These are phyloP conservation scores for Tolypocladium sp. DNA, from an alignment of 2,329 filamentous ascomycete species.

Conservation along the genomic window DNA sequence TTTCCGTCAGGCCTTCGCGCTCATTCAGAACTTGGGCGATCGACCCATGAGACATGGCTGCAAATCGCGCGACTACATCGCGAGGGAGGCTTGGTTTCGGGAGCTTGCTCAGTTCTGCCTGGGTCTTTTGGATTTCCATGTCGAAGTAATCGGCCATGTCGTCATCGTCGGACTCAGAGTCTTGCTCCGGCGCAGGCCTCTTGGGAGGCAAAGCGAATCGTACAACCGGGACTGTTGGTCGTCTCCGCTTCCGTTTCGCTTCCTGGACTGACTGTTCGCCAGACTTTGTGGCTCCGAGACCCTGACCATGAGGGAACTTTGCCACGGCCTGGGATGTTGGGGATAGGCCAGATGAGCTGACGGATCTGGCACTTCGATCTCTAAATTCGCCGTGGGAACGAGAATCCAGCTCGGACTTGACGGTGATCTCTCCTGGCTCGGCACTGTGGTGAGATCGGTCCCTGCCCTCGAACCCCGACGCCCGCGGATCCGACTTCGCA, in stretches of 20 bases:
- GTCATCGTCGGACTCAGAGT: slow-evolving; percentile 45
- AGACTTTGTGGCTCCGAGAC: not conserved
- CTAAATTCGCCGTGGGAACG: slow-evolving; percentile 14
- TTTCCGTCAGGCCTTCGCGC: slow-evolving; percentile 29
- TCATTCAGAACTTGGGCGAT: slow-evolving; percentile 38
- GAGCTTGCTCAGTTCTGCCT: slow-evolving; percentile 38
- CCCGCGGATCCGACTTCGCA: slow-evolving; percentile 34
- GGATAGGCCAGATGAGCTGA: not conserved
- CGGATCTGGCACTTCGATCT: not conserved
- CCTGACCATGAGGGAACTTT: not conserved
- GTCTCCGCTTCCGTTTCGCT: slow-evolving; percentile 15
- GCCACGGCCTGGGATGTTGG: not conserved
- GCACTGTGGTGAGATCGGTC: slow-evolving; percentile 31
- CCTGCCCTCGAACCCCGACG: slow-evolving; percentile 22
- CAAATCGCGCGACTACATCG: slow-evolving; percentile 36
- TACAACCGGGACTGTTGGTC: slow-evolving; percentile 20
- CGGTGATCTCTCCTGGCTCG: slow-evolving; percentile 37
- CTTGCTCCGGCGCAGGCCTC: slow-evolving; percentile 18
- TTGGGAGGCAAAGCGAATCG: slow-evolving; percentile 31
- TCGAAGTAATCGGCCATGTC: slow-evolving; percentile 50
- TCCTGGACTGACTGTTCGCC: not conserved
- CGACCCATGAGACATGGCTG: slow-evolving; percentile 37
- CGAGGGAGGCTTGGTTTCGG: slow-evolving; percentile 28
- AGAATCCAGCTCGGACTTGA: slow-evolving; percentile 29
- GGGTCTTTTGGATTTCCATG: slow-evolving; percentile 40